A percentile compares a stretch with the other conserved stretches of the same genome.
phyloP scores from a whole-genome alignment of 768 basidiomycete species.

The Arthromyces matolae region DNA sequence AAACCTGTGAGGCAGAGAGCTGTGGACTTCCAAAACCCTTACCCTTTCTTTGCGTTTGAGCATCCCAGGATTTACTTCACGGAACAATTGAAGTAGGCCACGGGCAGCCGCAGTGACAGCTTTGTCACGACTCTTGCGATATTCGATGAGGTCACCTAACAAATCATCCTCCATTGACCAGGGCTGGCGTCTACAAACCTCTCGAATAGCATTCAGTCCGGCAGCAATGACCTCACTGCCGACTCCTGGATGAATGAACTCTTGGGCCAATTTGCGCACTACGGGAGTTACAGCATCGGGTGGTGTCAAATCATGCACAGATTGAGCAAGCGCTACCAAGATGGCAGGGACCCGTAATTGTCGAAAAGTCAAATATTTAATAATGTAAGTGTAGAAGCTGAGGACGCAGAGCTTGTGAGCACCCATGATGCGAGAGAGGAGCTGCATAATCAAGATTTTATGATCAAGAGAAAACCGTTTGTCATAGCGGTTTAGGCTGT shows the following conservation, averaged over 20 bases:
- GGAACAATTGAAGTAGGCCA: constrained; percentile 82
- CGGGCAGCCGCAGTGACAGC: constrained; percentile 86
- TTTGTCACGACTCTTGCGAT: constrained; percentile 94
- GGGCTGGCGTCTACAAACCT: constrained; percentile 91
- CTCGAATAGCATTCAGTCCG: constrained; percentile 92
- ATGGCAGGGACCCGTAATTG: constrained; percentile 92
- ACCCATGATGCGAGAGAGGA: constrained; percentile 91
- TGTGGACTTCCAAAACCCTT: constrained; percentile 19
- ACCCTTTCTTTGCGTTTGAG: constrained; percentile 86
- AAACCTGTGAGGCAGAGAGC: constrained; percentile 6
- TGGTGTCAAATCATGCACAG: constrained; percentile 91
- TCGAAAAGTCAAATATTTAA: constrained; percentile 89
- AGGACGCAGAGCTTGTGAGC: constrained; percentile 90
- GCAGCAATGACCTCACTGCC: constrained; percentile 94
- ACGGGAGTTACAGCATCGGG: constrained; percentile 90
- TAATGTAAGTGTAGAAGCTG: constrained; percentile 92
- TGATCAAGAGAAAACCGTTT: constrained; percentile 96
- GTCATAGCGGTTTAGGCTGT: constrained; percentile 79
- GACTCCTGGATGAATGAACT: constrained; percentile 97
- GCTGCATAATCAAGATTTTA: constrained; percentile 95
- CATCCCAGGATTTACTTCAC: constrained; percentile 95
- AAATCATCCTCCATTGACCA: constrained; percentile 97
- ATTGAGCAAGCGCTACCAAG: constrained; percentile 90
- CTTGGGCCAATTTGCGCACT: constrained; percentile 85
- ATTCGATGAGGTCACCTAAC: constrained; percentile 88